Evolutionary conservation across 768 basidiomycete species (phyloP).

Genomic region (Pholiota molesta): DNA sequence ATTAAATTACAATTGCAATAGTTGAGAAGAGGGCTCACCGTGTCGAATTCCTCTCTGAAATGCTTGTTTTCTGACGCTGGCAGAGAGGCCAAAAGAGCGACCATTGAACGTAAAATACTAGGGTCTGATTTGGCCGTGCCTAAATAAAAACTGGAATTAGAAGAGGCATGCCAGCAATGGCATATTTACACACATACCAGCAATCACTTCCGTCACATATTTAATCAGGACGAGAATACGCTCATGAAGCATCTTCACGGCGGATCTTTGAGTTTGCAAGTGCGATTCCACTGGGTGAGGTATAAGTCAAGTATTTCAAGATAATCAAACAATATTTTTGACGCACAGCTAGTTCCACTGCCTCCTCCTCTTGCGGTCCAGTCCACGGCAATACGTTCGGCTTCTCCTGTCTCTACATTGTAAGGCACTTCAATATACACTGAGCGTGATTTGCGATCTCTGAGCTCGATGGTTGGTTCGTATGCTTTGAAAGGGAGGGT

Average conservation of each 20-base stretch:
- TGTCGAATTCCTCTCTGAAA: conserved; percentile 89
- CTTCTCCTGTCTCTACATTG: conserved; percentile 95
- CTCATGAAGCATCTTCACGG: conserved; percentile 95
- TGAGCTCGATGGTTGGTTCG: conserved; percentile 87
- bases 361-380: conserved; percentile 89
- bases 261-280: conserved; percentile 89
- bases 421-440: conserved; percentile 86
- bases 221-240: conserved; percentile 84
- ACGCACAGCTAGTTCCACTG: conserved; percentile 78
- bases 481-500: conserved; percentile 92
- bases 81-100: conserved; percentile 84
- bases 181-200: conserved; percentile 51
- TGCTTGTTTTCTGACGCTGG: conserved; percentile 83
- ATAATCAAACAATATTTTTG: conserved; percentile 5
- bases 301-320: conserved; percentile 4
- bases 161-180: conserved; percentile 3
- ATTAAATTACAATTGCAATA: not conserved
- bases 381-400: conserved; percentile 97
- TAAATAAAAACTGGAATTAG: conserved; percentile 27
- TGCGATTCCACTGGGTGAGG: conserved; percentile 77
- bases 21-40: conserved; percentile 48
- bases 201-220: conserved; percentile 79
- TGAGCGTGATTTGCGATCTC: conserved; percentile 73
- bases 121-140: conserved; percentile 81
- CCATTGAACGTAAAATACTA: conserved; percentile 78